These are phyloP conservation scores for Kluyveromyces siamensis DNA, from an alignment of 805 yeast species.

Conservation along the genomic window DNA sequence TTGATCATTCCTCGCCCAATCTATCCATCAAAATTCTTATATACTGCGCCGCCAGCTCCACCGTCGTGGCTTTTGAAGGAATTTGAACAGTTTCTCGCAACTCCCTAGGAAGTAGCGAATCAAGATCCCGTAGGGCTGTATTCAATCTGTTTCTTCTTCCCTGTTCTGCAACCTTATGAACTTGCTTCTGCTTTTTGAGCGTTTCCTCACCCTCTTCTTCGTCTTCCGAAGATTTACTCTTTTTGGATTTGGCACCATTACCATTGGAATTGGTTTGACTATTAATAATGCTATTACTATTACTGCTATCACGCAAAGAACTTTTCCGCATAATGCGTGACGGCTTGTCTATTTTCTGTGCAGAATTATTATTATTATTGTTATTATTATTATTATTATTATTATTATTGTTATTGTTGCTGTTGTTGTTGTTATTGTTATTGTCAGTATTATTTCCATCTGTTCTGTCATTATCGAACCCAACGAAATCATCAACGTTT, in stretches of 20 bases:
- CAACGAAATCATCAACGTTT: no score
- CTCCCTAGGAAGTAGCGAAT: slow-evolving; percentile 53
- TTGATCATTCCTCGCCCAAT: not conserved
- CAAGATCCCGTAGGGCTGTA: slow-evolving; percentile 70
- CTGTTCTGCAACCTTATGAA: slow-evolving; percentile 90
- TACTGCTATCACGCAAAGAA: no score
- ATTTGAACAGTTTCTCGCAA: slow-evolving; percentile 49
- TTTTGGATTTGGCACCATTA: not conserved
- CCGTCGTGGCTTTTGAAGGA: slow-evolving; percentile 91
- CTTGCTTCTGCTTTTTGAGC: slow-evolving; percentile 23
- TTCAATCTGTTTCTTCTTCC: slow-evolving; percentile 93
- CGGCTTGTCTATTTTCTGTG: no score
- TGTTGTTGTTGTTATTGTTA: no score
- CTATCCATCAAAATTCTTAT: slow-evolving; percentile 36
- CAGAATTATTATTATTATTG: no score
- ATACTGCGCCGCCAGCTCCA: slow-evolving; percentile 74
- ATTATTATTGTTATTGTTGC: no score
- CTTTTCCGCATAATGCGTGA: no score
- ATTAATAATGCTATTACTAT: no score
- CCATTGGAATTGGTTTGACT: no score
- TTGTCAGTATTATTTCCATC: no score
- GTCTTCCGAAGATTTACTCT: slow-evolving; percentile 6
- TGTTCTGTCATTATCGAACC: no score
- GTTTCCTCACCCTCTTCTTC: slow-evolving; percentile 12
- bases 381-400: no score